phyloP scores from a whole-genome alignment of 495 filamentous ascomycete genomes.

The Neurospora hispaniola region DNA sequence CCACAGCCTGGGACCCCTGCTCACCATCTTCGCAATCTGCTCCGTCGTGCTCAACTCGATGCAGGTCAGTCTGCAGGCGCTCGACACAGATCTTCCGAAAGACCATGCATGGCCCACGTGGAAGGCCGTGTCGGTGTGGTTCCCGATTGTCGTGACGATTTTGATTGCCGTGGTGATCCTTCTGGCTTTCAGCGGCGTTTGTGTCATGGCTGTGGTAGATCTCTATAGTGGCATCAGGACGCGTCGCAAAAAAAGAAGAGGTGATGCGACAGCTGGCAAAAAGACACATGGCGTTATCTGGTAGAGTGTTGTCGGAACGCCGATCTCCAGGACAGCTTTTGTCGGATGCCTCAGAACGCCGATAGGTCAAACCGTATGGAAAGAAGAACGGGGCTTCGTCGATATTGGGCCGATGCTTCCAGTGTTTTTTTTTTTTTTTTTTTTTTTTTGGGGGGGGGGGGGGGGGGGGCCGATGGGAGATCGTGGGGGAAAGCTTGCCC shows the following conservation, averaged over 20 bases:
- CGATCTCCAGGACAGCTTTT: not conserved
- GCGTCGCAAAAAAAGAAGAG: slow-evolving; percentile 10
- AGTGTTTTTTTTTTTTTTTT: not conserved
- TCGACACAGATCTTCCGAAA: not conserved
- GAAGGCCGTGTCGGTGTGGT: not conserved
- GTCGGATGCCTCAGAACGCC: not conserved
- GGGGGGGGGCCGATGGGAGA: not conserved
- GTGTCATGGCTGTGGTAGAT: slow-evolving; percentile 13
- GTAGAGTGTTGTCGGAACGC: not conserved
- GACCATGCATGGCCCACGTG: too few relatives aligned
- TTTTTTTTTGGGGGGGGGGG: too few relatives aligned
- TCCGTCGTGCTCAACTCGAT: slow-evolving; percentile 25
- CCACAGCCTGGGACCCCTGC: slow-evolving; percentile 19
- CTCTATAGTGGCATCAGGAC: slow-evolving; percentile 8
- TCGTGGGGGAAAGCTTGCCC: too few relatives aligned
- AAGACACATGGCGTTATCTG: slow-evolving; percentile 23
- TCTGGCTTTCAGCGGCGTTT: slow-evolving; percentile 3
- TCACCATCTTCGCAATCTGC: slow-evolving; percentile 23
- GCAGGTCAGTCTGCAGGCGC: slow-evolving; percentile 21
- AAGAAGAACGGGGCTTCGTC: not conserved
- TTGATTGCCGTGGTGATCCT: slow-evolving; percentile 13
- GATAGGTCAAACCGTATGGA: not conserved
- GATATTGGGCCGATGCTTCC: not conserved
- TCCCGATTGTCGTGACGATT: slow-evolving; percentile 17
- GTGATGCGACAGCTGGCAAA: too few relatives aligned